Percentiles rank a stretch among this genome's conserved stretches.
phyloP scores from a whole-genome alignment of 805 yeast genomes.

The Pichia thaimueangensis region DNA sequence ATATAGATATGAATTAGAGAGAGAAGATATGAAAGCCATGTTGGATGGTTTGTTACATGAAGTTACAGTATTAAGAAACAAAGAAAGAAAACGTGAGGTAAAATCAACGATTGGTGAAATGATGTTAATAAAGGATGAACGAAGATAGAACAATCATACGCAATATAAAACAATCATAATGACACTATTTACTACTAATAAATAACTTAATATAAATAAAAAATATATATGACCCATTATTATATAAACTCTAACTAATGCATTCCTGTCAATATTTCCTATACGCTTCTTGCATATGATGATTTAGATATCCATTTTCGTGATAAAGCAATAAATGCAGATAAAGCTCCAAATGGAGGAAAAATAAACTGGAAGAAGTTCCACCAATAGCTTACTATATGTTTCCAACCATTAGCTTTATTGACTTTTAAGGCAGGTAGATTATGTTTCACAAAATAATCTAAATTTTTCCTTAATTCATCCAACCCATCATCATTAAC shows the following conservation, averaged over 20 bases:
- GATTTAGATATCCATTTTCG: constrained; percentile 1
- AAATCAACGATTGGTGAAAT: constrained; percentile 1
- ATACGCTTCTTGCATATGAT: not conserved
- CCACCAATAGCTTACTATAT: constrained; percentile 6
- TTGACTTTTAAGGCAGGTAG: constrained; percentile 1
- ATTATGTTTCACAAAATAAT: constrained; percentile 27
- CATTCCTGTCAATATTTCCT: not conserved
- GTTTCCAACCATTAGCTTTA: not conserved
- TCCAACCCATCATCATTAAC: constrained; percentile 50
- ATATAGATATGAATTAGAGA: constrained; percentile 17
- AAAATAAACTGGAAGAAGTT: constrained; percentile 7
- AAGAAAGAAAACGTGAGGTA: constrained; percentile 10
- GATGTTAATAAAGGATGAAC: constrained; percentile 2
- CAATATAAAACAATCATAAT: no score
- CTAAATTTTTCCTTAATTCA: constrained; percentile 39
- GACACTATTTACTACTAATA: no score
- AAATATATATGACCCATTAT: no score
- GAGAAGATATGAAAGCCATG: constrained; percentile 22
- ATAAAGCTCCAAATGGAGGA: constrained; percentile 8
- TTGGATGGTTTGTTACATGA: constrained; percentile 21
- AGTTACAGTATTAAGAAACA: constrained; percentile 15
- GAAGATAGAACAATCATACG: no score
- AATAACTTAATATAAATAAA: no score
- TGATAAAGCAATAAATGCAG: not conserved
- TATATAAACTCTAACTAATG: no score